Evolutionary conservation across 2,329 filamentous ascomycete species (phyloP).

Genomic region (Lomentospora prolificans): DNA sequence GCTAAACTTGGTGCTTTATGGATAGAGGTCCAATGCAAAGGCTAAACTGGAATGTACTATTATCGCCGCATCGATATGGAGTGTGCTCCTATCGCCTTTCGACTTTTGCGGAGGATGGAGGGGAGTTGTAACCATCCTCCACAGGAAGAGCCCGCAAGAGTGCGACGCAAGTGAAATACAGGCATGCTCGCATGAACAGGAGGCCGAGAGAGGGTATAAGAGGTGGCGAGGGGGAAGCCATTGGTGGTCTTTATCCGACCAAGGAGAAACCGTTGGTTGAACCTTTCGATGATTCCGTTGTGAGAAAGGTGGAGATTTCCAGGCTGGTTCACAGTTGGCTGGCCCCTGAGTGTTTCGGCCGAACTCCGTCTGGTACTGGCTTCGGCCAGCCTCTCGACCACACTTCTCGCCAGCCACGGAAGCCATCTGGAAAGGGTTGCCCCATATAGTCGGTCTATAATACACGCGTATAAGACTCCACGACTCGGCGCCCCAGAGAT

Average conservation of each 20-base stretch:
- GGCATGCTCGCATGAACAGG: neutral
- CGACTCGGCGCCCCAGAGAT: neutral
- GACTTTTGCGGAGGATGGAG: neutral
- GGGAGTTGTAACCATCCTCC: neutral
- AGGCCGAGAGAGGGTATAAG: neutral
- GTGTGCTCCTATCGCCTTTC: neutral
- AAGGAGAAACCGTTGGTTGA: neutral
- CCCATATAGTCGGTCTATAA: neutral
- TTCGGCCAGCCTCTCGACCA: too few relatives aligned
- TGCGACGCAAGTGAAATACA: neutral
- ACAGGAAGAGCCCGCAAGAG: neutral
- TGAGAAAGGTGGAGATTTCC: neutral
- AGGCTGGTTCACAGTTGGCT: too few relatives aligned
- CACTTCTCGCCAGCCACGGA: too few relatives aligned
- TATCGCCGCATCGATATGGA: neutral
- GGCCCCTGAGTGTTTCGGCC: too few relatives aligned
- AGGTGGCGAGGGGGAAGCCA: neutral
- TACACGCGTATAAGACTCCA: neutral
- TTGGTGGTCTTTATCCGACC: neutral
- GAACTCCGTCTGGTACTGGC: too few relatives aligned
- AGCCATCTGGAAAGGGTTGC: too few relatives aligned
- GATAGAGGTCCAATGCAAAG: too few relatives aligned
- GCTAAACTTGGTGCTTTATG: too few relatives aligned
- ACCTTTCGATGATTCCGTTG: neutral
- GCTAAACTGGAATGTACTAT: too few relatives aligned